phyloP scores from a whole-genome alignment of 805 yeast species.

The Lachancea mirantina region DNA sequence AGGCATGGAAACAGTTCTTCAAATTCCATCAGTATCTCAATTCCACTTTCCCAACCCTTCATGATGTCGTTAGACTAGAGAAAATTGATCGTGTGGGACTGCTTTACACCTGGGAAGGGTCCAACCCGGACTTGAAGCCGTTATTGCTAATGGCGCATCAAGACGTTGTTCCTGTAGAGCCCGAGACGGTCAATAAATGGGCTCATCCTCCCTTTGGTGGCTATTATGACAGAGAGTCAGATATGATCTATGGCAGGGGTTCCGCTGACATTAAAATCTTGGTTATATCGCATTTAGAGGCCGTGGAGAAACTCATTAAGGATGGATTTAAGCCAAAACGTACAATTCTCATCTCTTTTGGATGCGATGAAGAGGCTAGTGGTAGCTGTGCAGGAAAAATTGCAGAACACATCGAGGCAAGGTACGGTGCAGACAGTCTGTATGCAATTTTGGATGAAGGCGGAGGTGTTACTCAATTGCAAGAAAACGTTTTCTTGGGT shows the following conservation, averaged over 20 bases:
- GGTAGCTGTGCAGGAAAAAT: constrained; percentile 47
- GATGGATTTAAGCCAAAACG: constrained; percentile 42
- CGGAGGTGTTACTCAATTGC: constrained; percentile 23
- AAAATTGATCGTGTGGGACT: constrained; percentile 52
- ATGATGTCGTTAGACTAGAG: constrained; percentile 36
- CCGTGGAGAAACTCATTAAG: constrained; percentile 40
- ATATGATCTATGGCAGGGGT: constrained; percentile 57
- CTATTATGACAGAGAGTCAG: constrained; percentile 44
- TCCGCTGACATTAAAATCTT: constrained; percentile 55
- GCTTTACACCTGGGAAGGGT: constrained; percentile 42
- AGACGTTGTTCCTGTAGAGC: constrained; percentile 64
- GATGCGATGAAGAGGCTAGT: constrained; percentile 59
- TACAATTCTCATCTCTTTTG: constrained; percentile 50
- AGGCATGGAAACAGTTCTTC: constrained; percentile 10
- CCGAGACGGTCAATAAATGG: constrained; percentile 50
- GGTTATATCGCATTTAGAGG: constrained; percentile 51
- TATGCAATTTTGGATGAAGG: constrained; percentile 63
- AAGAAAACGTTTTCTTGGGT: constrained; percentile 38
- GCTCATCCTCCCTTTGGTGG: constrained; percentile 51
- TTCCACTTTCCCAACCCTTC: constrained; percentile 43
- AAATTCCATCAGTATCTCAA: constrained; percentile 43
- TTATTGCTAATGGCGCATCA: constrained; percentile 60
- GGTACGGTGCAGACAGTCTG: constrained; percentile 50
- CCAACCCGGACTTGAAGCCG: constrained; percentile 39
- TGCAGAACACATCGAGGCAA: constrained; percentile 36